phyloP scores from a whole-genome alignment of 345 rosid species.

The Populus tremula region DNA sequence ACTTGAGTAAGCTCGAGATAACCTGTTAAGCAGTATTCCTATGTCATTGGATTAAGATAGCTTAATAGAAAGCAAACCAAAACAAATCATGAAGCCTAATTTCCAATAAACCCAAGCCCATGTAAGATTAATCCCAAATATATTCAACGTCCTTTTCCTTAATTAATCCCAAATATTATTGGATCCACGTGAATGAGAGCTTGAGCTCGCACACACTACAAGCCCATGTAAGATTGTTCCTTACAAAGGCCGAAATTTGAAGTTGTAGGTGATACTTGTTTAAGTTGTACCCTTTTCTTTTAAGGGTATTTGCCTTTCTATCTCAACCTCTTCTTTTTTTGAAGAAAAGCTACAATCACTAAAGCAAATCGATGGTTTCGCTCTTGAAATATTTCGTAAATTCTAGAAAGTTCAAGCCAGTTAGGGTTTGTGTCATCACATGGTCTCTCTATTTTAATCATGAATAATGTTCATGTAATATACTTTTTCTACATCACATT shows the following conservation, averaged over 20 bases:
- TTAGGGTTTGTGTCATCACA: not conserved
- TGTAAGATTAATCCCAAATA: too few species aligned
- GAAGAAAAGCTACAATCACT: constrained; percentile 13
- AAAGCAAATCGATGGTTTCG: constrained; percentile 17
- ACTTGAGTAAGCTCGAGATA: too few species aligned
- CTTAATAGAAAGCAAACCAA: too few species aligned
- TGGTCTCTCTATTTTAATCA: not conserved
- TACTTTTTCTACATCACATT: too few species aligned
- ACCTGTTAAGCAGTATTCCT: too few species aligned
- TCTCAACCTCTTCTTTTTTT: constrained; percentile 35
- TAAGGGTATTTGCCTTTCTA: constrained; percentile 11
- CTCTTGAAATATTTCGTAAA: not conserved
- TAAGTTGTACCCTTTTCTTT: not conserved
- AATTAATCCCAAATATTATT: not conserved
- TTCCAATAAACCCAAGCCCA: too few species aligned
- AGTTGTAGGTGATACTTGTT: constrained; percentile 10
- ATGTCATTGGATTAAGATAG: too few species aligned
- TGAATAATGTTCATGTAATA: not conserved
- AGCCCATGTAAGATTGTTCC: constrained; percentile 38
- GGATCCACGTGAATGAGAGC: not conserved
- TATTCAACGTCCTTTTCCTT: too few species aligned
- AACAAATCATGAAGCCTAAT: too few species aligned
- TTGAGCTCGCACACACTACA: not conserved
- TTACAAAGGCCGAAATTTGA: constrained; percentile 18
- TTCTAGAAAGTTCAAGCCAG: constrained; percentile 1